phyloP scores from a whole-genome alignment of 2,329 filamentous ascomycete genomes.

The Fonsecaea pedrosoi region DNA sequence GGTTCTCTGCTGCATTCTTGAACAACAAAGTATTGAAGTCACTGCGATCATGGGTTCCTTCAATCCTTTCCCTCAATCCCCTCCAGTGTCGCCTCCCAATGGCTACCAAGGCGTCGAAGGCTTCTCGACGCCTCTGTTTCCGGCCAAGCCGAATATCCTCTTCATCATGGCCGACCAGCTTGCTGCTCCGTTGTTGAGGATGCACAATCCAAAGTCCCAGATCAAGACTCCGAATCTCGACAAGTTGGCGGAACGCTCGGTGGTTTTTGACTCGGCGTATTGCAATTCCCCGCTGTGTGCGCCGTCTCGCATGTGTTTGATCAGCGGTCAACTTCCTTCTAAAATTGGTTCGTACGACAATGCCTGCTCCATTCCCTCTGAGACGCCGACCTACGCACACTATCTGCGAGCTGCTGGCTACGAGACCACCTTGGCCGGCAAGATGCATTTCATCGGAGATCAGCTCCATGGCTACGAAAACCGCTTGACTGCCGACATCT shows the following conservation, averaged over 20 bases:
- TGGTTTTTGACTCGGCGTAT: conserved; percentile 93
- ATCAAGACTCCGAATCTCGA: conserved; percentile 94
- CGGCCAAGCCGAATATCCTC: conserved; percentile 72
- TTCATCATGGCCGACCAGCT: conserved; percentile 99
- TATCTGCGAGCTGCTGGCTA: conserved; percentile 86
- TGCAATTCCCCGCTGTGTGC: conserved; percentile 93
- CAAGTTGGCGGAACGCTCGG: conserved; percentile 76
- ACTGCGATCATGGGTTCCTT: conserved; percentile 36
- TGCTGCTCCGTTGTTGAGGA: conserved; percentile 86
- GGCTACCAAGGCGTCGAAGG: conserved; percentile 37
- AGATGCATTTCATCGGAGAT: conserved; percentile 98
- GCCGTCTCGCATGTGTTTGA: conserved; percentile 92
- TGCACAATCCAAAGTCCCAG: conserved; percentile 85
- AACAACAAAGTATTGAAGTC: neutral
- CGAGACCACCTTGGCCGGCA: conserved; percentile 87
- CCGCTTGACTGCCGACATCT: conserved; percentile 91
- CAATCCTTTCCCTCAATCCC: conserved; percentile 34
- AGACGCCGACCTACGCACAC: conserved; percentile 89
- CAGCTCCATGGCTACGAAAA: conserved; percentile 94
- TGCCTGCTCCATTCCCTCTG: conserved; percentile 80
- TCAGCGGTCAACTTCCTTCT: conserved; percentile 87
- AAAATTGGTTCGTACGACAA: conserved; percentile 94
- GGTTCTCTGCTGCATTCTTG: neutral
- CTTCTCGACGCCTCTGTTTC: conserved; percentile 40
- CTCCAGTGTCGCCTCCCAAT: conserved; percentile 41